These are phyloP conservation scores for Fusarium illudens DNA, from an alignment of 2,329 filamentous ascomycete genomes.

Conservation along the genomic window DNA sequence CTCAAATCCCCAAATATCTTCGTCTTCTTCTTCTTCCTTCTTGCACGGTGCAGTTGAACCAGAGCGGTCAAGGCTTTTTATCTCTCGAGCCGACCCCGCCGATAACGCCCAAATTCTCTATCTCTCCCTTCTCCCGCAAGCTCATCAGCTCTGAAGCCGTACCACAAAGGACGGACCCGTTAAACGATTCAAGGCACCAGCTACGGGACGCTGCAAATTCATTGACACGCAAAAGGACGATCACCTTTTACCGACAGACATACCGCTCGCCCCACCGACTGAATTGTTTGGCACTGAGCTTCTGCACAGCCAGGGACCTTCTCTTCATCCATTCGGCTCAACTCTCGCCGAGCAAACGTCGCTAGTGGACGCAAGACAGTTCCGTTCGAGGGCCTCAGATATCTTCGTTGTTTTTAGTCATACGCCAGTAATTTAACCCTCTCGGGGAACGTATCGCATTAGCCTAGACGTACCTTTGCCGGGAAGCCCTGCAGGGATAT, in stretches of 20 bases:
- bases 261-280: neutral
- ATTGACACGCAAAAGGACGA: neutral
- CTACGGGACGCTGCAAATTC: neutral
- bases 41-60: neutral
- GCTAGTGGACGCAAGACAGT: neutral
- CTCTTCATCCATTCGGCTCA: neutral
- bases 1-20: neutral
- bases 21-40: neutral
- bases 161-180: constrained; percentile 1
- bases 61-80: constrained; percentile 4
- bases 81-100: constrained; percentile 19
- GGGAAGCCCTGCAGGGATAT: constrained; percentile 15
- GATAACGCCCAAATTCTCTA: constrained; percentile 23
- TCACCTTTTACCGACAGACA: neutral
- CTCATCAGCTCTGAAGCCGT: constrained; percentile 10
- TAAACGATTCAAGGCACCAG: neutral
- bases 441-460: neutral
- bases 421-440: neutral
- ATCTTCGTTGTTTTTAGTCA: neutral
- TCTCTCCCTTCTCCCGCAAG: neutral
- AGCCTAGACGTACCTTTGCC: neutral
- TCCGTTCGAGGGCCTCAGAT: neutral
- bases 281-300: neutral
- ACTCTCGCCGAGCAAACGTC: neutral
- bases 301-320: neutral